A percentile compares a stretch with the other conserved stretches of the same genome.
phyloP scores from a whole-genome alignment of 352 stramenopile species.

The Thalassiosira hispida region DNA sequence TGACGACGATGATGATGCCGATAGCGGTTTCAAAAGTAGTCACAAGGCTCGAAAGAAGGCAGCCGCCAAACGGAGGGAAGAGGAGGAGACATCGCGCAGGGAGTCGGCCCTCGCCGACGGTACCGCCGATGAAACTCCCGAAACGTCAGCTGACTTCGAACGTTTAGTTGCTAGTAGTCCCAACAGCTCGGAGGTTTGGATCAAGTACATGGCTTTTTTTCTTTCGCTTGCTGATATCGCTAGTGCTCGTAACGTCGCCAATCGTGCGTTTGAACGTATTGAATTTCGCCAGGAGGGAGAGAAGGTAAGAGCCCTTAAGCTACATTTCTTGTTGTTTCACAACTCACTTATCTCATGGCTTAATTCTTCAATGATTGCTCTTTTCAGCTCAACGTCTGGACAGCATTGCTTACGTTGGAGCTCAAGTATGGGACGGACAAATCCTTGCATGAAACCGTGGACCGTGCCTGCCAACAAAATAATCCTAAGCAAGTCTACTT shows the following conservation, averaged over 20 bases:
- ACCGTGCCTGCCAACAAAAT: conserved; percentile 91
- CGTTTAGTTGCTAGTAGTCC: conserved; percentile 92
- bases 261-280: conserved; percentile 92
- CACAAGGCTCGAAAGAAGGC: conserved; percentile 82
- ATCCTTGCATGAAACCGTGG: conserved; percentile 91
- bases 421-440: conserved; percentile 93
- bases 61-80: conserved; percentile 70
- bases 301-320: conserved; percentile 76
- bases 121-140: conserved; percentile 89
- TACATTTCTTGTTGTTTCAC: not conserved
- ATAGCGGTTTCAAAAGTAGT: conserved; percentile 60
- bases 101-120: conserved; percentile 92
- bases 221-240: conserved; percentile 93
- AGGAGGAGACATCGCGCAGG: conserved; percentile 75
- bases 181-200: conserved; percentile 96
- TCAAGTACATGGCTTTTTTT: conserved; percentile 98
- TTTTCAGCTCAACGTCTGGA: conserved; percentile 92
- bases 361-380: conserved; percentile 2
- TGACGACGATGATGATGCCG: conserved; percentile 66
- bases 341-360: conserved; percentile 2
- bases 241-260: conserved; percentile 91
- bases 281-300: conserved; percentile 95
- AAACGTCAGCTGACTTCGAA: conserved; percentile 94
- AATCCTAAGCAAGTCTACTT: conserved; percentile 95
- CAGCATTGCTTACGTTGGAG: conserved; percentile 94